Evolutionary conservation across 177 flowering plant species (phyloP), one percentile per base, ranked within the genome.

Genomic region (Vitis hybrid): DNA sequence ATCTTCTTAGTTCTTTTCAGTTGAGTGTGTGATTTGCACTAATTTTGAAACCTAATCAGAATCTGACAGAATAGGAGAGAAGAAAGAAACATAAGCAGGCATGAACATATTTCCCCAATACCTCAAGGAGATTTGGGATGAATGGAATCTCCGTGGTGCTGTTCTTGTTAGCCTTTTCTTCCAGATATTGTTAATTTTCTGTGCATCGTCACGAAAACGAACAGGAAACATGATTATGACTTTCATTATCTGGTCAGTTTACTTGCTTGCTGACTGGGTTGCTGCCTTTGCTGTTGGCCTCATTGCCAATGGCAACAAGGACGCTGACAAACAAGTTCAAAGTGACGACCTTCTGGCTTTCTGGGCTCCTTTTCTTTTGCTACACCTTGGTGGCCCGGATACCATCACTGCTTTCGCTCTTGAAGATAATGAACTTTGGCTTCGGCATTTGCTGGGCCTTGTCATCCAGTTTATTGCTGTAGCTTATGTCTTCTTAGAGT

Each of bases 211-310:
- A 1, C 19, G 80, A 66, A 77, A 73, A 55, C 49, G 62, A 17
- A 56, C 32, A 1, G 12, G 55, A 6, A 19, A 23, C 15, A 12
- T 0, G 1, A 2, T 9, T 14, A 6, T 70, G 2, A 67, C 11
- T 8, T 7, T 66, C 18, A 7, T 48, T 17, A 45, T 73, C 50
- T 77, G 80, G 80, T 67, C 12, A 2, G 71, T 65, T 2, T 77
- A 77, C 64, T 73, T 77, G 52, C 67, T 67, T 7, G 76, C 80
- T 0, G 71, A 73, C 15, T 58, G 65, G 60, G 72, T 55, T 19
- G 80, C 76, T 15, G 17, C 45, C 9, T 60, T 52, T 3, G 56
- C 68, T 2, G 51, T 72, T 6, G 76, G 79, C 1, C 58, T 34
- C 5, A 34, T 34, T 34, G 6, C 39, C 39, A 34, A 34, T 0